Percentiles rank a stretch among this genome's conserved stretches.
Evolutionary conservation across 768 basidiomycete genomes (phyloP).

Genomic region (Boletus reticuloceps): DNA sequence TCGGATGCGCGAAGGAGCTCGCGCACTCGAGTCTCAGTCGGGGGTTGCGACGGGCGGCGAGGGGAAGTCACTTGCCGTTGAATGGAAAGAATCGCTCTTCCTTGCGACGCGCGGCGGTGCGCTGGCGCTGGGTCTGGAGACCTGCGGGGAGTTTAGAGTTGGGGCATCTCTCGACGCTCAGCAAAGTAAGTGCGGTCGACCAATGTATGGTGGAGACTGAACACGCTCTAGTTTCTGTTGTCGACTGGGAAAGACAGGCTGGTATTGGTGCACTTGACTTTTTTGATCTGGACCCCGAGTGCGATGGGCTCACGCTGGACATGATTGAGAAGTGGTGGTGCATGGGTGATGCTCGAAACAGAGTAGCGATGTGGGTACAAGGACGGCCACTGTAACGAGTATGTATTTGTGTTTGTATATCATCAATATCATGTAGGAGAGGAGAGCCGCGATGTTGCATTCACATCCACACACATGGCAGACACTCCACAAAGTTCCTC

Average conservation of each 20-base stretch:
- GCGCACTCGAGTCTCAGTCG: conserved; percentile 25
- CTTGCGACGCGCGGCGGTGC: conserved; percentile 83
- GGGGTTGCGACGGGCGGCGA: neutral
- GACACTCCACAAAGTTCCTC: conserved; percentile 26
- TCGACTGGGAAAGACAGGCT: conserved; percentile 35
- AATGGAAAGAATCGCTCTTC: conserved; percentile 81
- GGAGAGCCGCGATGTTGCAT: too few species aligned
- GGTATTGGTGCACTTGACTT: conserved; percentile 73
- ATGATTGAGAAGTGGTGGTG: conserved; percentile 92
- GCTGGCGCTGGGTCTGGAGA: conserved; percentile 57
- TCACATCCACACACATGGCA: conserved; percentile 20
- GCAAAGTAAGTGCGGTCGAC: conserved; percentile 47
- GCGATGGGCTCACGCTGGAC: conserved; percentile 39
- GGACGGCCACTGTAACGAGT: conserved; percentile 35
- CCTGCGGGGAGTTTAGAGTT: conserved; percentile 51
- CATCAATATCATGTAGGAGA: too few species aligned
- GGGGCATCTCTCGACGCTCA: conserved; percentile 77
- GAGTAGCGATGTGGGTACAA: conserved; percentile 72
- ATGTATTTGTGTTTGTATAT: too few species aligned
- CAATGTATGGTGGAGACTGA: neutral
- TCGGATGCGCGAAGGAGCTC: conserved; percentile 60
- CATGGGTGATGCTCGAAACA: conserved; percentile 67
- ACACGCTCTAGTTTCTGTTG: conserved; percentile 41
- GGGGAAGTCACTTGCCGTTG: conserved; percentile 44
- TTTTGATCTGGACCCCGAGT: conserved; percentile 41